phyloP scores from a whole-genome alignment of 768 basidiomycete genomes.

The Rhizopogon rudus region DNA sequence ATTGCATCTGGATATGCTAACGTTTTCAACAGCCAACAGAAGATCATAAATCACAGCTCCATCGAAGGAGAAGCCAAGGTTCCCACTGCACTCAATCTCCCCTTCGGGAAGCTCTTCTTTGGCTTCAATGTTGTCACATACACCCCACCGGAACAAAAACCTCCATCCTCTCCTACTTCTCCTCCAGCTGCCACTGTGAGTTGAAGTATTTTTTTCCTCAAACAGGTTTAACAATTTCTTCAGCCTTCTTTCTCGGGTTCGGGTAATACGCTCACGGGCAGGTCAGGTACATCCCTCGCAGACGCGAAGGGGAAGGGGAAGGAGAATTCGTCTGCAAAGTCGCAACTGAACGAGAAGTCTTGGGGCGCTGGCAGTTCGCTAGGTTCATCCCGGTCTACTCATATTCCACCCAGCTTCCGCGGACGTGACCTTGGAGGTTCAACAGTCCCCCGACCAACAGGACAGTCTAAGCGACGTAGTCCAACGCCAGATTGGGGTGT shows the following conservation, averaged over 20 bases:
- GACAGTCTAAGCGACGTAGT: conserved; percentile 40
- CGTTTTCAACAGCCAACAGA: conserved; percentile 56
- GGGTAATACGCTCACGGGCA: conserved; percentile 64
- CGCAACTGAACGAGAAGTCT: conserved; percentile 29
- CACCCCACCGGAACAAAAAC: conserved; percentile 38
- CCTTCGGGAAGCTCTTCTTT: conserved; percentile 94
- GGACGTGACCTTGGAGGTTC: conserved; percentile 48
- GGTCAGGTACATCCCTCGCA: conserved; percentile 30
- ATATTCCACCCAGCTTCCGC: conserved; percentile 29
- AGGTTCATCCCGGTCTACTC: conserved; percentile 29
- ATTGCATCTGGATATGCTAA: conserved; percentile 7
- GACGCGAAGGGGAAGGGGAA: conserved; percentile 54
- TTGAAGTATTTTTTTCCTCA: not conserved
- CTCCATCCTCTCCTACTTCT: conserved; percentile 25
- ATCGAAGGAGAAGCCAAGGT: conserved; percentile 73
- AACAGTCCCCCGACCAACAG: conserved; percentile 40
- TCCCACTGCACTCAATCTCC: conserved; percentile 86
- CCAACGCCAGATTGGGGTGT: conserved; percentile 81
- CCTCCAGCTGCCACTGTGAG: conserved; percentile 26
- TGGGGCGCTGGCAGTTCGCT: conserved; percentile 48
- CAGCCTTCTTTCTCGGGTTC: conserved; percentile 56
- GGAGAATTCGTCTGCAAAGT: conserved; percentile 28
- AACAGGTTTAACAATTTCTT: not conserved
- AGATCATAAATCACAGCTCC: conserved; percentile 76
- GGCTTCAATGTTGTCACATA: conserved; percentile 83